Conservation (phyloP, 2,329 filamentous ascomycete genomes). For the Zasmidium citrigriseum region DNA sequence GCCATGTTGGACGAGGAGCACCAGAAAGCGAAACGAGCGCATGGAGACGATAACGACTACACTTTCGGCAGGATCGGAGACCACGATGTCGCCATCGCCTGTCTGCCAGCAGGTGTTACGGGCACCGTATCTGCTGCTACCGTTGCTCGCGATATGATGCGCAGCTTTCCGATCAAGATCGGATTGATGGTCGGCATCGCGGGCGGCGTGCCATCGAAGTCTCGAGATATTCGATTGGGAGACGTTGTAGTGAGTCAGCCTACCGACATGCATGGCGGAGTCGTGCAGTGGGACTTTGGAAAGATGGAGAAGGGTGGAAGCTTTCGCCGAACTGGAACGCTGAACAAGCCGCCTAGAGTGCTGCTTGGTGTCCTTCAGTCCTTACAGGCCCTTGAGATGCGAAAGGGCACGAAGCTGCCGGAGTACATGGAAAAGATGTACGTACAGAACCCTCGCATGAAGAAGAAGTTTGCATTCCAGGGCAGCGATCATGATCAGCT, state of each 20-base stretch:
- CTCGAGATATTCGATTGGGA: constrained; percentile 23
- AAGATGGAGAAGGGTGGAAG: constrained; percentile 10
- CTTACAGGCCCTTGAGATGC: neutral
- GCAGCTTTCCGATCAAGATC: constrained; percentile 22
- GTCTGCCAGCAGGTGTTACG: constrained; percentile 16
- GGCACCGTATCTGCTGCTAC: constrained; percentile 19
- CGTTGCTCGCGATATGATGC: constrained; percentile 12
- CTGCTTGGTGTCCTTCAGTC: constrained; percentile 1
- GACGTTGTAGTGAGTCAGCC: constrained; percentile 6
- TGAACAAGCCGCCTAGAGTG: constrained; percentile 9
- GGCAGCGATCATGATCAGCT: constrained; percentile 5
- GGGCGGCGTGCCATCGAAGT: constrained; percentile 22
- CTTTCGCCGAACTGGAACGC: neutral
- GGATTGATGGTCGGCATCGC: constrained; percentile 29
- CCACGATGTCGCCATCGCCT: constrained; percentile 28
- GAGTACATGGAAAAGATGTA: constrained; percentile 1
- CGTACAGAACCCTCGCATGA: neutral
- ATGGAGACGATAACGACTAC: constrained; percentile 23
- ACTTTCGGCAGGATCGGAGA: constrained; percentile 24
- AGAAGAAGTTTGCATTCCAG: neutral
- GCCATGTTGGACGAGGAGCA: constrained; percentile 18
- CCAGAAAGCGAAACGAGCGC: neutral
- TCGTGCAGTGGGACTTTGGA: constrained; percentile 20
- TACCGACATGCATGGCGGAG: neutral
- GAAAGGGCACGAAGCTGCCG: constrained; percentile 1